Evolutionary conservation across 495 filamentous ascomycete genomes (phyloP), one percentile per base, ranked within the genome.

Genomic region (Margaritispora aquatica): DNA sequence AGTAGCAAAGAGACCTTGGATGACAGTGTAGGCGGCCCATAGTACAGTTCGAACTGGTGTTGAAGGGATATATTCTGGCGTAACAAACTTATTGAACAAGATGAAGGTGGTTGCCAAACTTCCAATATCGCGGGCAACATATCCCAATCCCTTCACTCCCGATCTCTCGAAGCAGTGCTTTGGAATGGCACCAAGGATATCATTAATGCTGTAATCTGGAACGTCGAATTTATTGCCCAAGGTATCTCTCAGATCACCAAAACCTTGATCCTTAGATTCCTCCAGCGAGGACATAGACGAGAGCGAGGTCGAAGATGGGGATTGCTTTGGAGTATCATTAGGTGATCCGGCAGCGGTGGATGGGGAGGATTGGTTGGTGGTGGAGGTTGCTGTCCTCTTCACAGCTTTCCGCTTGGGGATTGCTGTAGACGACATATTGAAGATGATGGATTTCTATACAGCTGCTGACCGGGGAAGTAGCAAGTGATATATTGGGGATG

Each of bases 261-360:
- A 64, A 52, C 60, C 41, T 48, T 68, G 67, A 46, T 71, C 68
- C 68, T 75, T 74, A 34, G 60, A 60, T n/a, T 73, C 66, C 41
- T 75, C 72, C n/a, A 77, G 67, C 15, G 90, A 94, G 48, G 83
- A 84, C 74, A 96, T 78, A 46, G 93, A 97, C 26, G 93, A 96
- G 52, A 96, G 81, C 2, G 93, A 96, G 4, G 94, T 95, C 21
- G 88, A 88, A 9, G 92, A 96, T 20, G 89, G 83, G 11, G 90
- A 95, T 36, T 83, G 84, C 31, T 80, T 78, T 54, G 91, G 90
- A 54, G 84, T 87, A 65, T 86, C 82, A 44, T 78, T 69, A 5
- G 87, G 87, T 11, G 89, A 90, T 36, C 76, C 80, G 34, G 83
- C 75, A 47, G 81, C 80, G 2, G 78, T 87, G 38, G 82, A 76